A percentile compares a stretch with the other conserved stretches of the same genome.
phyloP scores from a whole-genome alignment of 257 asterid species.

The Cinchona pubescens region DNA sequence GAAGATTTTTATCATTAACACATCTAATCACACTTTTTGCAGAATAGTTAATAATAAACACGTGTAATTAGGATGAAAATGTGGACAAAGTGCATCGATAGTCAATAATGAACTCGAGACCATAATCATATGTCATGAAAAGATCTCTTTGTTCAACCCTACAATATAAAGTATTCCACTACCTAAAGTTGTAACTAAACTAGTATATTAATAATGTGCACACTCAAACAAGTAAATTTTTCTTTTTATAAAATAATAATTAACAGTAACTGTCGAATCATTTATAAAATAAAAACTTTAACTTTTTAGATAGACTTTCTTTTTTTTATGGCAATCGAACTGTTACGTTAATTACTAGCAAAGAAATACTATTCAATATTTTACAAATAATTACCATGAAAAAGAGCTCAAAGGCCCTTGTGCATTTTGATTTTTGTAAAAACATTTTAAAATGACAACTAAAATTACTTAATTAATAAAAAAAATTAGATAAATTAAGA shows the following conservation, averaged over 20 bases:
- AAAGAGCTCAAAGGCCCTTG: neutral
- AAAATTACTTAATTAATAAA: too few relatives aligned
- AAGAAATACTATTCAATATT: too few relatives aligned
- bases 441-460: too few relatives aligned
- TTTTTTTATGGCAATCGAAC: too few relatives aligned
- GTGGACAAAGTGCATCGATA: neutral
- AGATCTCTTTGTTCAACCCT: neutral
- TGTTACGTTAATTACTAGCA: too few relatives aligned
- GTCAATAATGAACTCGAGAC: neutral
- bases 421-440: neutral
- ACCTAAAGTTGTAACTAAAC: neutral
- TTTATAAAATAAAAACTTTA: too few relatives aligned
- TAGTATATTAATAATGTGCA: too few relatives aligned
- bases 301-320: too few relatives aligned
- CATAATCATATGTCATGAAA: neutral
- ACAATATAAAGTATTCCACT: neutral
- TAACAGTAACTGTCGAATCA: too few relatives aligned
- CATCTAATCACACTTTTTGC: neutral
- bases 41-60: neutral
- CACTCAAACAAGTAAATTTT: too few relatives aligned
- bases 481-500: neutral
- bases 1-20: constrained; percentile 5
- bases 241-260: too few relatives aligned
- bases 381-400: neutral
- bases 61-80: neutral